Percentiles rank a stretch among this genome's conserved stretches.
Conservation (phyloP, 2,329 filamentous ascomycete genomes). For the Huntiella moniliformis region DNA sequence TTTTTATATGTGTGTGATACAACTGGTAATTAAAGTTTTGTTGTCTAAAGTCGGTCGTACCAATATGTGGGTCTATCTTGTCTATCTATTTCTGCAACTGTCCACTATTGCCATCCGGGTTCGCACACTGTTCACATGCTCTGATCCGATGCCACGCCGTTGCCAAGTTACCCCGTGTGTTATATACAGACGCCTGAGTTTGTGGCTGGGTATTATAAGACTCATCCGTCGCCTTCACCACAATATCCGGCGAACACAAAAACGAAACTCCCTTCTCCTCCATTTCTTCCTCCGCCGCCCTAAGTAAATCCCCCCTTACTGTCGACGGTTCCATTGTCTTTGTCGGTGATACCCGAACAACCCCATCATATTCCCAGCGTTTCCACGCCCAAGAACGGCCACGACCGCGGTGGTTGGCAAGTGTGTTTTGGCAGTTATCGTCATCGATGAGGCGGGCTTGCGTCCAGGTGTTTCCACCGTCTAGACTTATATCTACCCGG, state of each 20-base stretch:
- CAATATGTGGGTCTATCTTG: no score
- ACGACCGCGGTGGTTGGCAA: constrained; percentile 18
- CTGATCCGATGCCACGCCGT: constrained; percentile 47
- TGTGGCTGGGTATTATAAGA: constrained; percentile 49
- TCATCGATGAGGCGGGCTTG: constrained; percentile 41
- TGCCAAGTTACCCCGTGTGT: constrained; percentile 43
- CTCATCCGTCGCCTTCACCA: constrained; percentile 49
- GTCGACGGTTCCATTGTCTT: constrained; percentile 8
- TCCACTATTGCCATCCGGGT: no score
- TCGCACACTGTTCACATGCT: constrained; percentile 18
- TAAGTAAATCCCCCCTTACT: neutral
- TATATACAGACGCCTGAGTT: constrained; percentile 39
- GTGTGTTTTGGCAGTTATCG: constrained; percentile 19
- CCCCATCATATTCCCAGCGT: constrained; percentile 38
- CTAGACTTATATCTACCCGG: constrained; percentile 47
- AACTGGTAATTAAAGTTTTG: no score
- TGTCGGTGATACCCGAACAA: constrained; percentile 15
- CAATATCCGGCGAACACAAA: constrained; percentile 28
- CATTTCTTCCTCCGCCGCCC: no score
- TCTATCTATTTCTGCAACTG: no score
- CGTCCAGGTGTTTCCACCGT: constrained; percentile 44
- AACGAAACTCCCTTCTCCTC: constrained; percentile 11
- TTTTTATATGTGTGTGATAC: no score
- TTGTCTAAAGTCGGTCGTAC: no score
- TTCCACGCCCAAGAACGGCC: constrained; percentile 39